Evolutionary conservation across 2,329 filamentous ascomycete species (phyloP), one percentile per base, ranked within the genome.

Genomic region (Colletotrichum plurivorum): DNA sequence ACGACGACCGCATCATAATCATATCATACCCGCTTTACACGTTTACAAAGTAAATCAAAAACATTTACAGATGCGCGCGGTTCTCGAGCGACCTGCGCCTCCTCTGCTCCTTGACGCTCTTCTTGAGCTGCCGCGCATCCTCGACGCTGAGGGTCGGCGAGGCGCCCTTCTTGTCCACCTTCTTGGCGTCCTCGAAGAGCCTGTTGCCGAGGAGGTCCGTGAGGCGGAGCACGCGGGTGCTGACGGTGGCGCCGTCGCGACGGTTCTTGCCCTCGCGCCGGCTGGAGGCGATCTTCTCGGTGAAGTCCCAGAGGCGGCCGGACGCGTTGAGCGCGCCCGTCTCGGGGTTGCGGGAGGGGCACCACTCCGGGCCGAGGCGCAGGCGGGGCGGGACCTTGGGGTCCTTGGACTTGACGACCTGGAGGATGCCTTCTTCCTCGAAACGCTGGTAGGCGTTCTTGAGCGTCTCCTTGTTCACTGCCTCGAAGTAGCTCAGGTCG

Each of bases 401-500:
- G 70, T 92, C 91, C 74, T 90, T 92, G 63, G 86, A 85, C 74
- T 93, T 93, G 36, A 92, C 86, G 0, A 95, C 87, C 52, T 93
- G 83, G 65, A 98, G 86, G 71, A 98, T 97, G 9, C 94, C 93
- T 75, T 98, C 95, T 76, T 98, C 94, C 74, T 95, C 91, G 76
- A 97, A 97, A 16, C 94, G 90, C 45, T 89, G 87, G 80, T 95
- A 98, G 0, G 95, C 92, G 79, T 99, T 99, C 77, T 96, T 97
- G 65, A 99, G 88, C 0, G 95, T 97, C 80, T 99, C 95, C 75
- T 98, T 98, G 84, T 99, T 99, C 72, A 99, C 95, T 3, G 96
- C 95, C 82, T 99, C 96, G 74, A 98, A 98, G 82, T 99, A 99
- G 36, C 92, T 95, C 10, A 99, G 88, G 76, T 99, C 96, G 64